Evolutionary conservation across 2,329 filamentous ascomycete species (phyloP).

Genomic region (Cercospora brassicicola): DNA sequence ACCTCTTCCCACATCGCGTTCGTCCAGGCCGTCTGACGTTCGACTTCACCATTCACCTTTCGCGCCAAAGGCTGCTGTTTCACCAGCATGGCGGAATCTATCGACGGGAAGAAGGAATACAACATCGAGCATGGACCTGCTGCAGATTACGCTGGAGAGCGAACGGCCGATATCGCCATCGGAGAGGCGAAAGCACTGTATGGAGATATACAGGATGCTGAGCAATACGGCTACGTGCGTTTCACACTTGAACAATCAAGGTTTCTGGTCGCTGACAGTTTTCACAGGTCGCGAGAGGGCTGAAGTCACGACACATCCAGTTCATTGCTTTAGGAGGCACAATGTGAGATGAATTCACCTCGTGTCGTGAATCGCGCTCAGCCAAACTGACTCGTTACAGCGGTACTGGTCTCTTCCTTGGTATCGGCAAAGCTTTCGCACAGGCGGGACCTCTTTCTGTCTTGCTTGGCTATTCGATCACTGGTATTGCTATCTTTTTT

Average conservation of each 20-base stretch:
- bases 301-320: conserved; percentile 58
- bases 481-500: conserved; percentile 17
- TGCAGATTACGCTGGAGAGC: conserved; percentile 7
- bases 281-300: conserved; percentile 51
- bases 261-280: not conserved
- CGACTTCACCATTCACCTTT: not conserved
- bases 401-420: conserved; percentile 27
- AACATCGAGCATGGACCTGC: not conserved
- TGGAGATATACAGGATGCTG: conserved; percentile 53
- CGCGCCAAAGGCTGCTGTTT: not conserved
- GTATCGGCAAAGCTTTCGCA: conserved; percentile 19
- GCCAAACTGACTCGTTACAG: conserved; percentile 41
- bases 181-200: conserved; percentile 55
- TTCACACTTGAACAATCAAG: not conserved
- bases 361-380: too few species aligned
- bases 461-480: conserved; percentile 22
- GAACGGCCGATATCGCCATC: conserved; percentile 28
- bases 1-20: not conserved
- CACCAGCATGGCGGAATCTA: conserved; percentile 16
- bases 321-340: conserved; percentile 58
- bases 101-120: conserved; percentile 17
- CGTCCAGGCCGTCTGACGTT: not conserved
- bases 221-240: conserved; percentile 30
- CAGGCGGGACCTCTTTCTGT: conserved; percentile 34
- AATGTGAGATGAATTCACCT: not conserved